Evolutionary conservation across 257 asterid genomes (phyloP).

Genomic region (Solanum pennellii): DNA sequence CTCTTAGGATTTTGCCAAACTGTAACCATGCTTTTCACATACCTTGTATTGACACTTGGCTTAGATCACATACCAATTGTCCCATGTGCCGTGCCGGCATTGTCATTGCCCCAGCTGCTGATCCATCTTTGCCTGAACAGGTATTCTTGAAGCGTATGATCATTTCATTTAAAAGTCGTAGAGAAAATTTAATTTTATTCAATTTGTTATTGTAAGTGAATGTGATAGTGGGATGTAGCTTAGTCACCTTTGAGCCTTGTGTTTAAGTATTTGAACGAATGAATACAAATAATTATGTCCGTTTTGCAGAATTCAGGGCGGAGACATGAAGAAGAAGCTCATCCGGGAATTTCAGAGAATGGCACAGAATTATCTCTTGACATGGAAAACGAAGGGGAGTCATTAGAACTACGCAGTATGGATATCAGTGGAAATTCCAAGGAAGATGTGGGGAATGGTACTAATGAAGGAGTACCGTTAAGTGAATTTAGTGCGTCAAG

Average conservation of each 20-base stretch:
- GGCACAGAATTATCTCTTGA: conserved; percentile 1
- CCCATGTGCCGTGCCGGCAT: conserved; percentile 74
- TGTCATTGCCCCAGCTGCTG: not conserved
- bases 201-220: not conserved
- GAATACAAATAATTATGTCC: not conserved
- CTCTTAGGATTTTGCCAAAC: conserved; percentile 51
- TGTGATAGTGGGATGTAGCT: not conserved
- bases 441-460: not conserved
- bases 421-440: conserved; percentile 2
- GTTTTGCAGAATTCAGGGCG: not conserved
- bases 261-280: not conserved
- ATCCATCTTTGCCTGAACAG: not conserved
- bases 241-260: too few species aligned
- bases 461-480: not conserved
- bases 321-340: not conserved
- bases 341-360: conserved; percentile 1
- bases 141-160: not conserved
- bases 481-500: conserved; percentile 26
- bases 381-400: conserved; percentile 8
- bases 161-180: not conserved
- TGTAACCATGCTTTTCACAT: conserved; percentile 83
- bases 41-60: conserved; percentile 82
- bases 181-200: not conserved
- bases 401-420: not conserved
- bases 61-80: conserved; percentile 68